These are phyloP conservation scores for Colletotrichum trifolii DNA, from an alignment of 2,329 filamentous ascomycete species.

Conservation along the genomic window DNA sequence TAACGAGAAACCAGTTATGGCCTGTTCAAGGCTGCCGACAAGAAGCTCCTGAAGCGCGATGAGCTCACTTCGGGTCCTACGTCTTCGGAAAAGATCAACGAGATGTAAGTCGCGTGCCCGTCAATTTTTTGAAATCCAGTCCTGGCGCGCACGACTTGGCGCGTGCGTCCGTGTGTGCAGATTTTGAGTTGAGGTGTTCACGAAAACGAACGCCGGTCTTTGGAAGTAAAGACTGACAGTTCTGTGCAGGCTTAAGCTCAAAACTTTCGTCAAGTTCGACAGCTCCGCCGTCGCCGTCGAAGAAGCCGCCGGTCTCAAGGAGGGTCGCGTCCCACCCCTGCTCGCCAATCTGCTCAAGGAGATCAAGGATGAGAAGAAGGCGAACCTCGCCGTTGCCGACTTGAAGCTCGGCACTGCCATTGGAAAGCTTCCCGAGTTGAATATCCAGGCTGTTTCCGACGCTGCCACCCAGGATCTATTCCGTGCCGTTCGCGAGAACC, in stretches of 20 bases:
- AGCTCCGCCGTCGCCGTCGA: conserved; percentile 90
- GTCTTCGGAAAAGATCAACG: conserved; percentile 85
- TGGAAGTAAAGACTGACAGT: conserved; percentile 24
- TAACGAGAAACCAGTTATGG: conserved; percentile 76
- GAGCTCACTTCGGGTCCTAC: conserved; percentile 79
- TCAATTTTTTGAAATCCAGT: conserved; percentile 16
- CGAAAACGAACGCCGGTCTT: not conserved
- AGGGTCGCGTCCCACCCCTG: conserved; percentile 94
- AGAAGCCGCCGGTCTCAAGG: conserved; percentile 83
- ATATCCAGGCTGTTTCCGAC: conserved; percentile 83
- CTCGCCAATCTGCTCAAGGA: conserved; percentile 84
- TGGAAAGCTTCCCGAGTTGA: conserved; percentile 88
- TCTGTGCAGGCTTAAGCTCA: conserved; percentile 81
- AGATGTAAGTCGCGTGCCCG: conserved; percentile 71
- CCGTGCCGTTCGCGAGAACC: conserved; percentile 91
- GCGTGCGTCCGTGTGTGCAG: conserved; percentile 9
- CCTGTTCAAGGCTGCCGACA: conserved; percentile 98
- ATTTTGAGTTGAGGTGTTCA: not conserved
- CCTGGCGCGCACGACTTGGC: conserved; percentile 13
- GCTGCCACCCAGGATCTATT: conserved; percentile 88
- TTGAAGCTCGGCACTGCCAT: conserved; percentile 92
- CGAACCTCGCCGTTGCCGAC: conserved; percentile 92
- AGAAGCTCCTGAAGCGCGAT: conserved; percentile 94
- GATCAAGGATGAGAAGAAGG: conserved; percentile 98
- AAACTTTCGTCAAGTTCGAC: conserved; percentile 97